A percentile compares a stretch with the other conserved stretches of the same genome.
Conservation (phyloP, 2,329 filamentous ascomycete genomes). For the Exophiala sp. region DNA sequence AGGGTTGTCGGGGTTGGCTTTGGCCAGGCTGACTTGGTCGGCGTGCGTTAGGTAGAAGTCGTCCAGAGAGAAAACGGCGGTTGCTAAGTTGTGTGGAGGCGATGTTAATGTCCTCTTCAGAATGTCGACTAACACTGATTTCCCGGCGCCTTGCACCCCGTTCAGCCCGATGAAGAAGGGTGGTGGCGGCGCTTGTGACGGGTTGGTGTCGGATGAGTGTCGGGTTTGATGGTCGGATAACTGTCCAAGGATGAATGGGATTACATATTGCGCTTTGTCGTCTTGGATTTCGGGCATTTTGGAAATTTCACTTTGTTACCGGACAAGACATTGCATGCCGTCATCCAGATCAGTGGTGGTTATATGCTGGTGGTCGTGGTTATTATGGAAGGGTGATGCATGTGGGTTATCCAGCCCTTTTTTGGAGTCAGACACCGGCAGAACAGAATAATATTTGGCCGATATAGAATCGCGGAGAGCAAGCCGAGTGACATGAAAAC, state of each 20-base stretch:
- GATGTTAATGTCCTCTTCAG: conserved; percentile 57
- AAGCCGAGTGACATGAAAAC: too few relatives aligned
- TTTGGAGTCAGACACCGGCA: too few relatives aligned
- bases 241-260: conserved; percentile 66
- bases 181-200: too few relatives aligned
- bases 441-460: too few relatives aligned
- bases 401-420: too few relatives aligned
- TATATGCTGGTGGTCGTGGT: too few relatives aligned
- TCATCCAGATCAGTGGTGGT: background rate
- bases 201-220: conserved; percentile 33
- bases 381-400: too few relatives aligned
- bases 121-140: conserved; percentile 74
- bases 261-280: conserved; percentile 71
- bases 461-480: too few relatives aligned
- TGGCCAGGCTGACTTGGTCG: conserved; percentile 60
- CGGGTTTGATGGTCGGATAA: conserved; percentile 48
- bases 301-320: background rate
- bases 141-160: conserved; percentile 85
- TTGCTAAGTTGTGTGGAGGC: conserved; percentile 54
- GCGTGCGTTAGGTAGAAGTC: conserved; percentile 77
- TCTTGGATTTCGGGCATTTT: conserved; percentile 56
- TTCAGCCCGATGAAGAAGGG: conserved; percentile 86
- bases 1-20: conserved; percentile 61
- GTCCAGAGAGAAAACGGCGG: conserved; percentile 74
- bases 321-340: background rate